Evolutionary conservation across 1,284 basidiomycete genomes (phyloP).

Genomic region (Trichosporon sp.): DNA sequence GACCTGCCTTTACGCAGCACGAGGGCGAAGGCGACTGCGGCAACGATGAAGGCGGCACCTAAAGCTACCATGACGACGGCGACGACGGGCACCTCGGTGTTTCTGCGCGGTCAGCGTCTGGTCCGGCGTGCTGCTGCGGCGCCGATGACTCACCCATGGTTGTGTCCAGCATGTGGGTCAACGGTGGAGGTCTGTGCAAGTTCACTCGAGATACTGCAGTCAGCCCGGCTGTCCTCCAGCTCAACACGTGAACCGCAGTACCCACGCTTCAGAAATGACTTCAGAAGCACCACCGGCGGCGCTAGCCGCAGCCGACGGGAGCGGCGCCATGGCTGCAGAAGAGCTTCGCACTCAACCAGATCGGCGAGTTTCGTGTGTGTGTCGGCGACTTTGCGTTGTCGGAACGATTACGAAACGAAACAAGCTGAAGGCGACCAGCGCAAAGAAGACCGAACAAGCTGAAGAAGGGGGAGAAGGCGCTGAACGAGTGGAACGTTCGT

Average conservation of each 20-base stretch:
- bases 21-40: conserved; percentile 23
- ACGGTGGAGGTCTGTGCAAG: conserved; percentile 11
- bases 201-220: not conserved
- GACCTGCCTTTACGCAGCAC: conserved; percentile 16
- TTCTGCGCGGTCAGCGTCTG: not conserved
- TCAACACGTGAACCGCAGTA: not conserved
- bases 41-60: conserved; percentile 25
- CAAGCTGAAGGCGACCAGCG: conserved; percentile 4
- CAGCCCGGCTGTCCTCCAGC: not conserved
- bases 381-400: not conserved
- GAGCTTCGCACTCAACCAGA: not conserved
- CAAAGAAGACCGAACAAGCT: not conserved
- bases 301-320: not conserved
- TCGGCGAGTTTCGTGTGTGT: not conserved
- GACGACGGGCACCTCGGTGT: not conserved
- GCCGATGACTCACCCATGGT: conserved; percentile 16
- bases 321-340: not conserved
- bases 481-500: conserved; percentile 12
- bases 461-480: not conserved
- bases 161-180: conserved; percentile 7
- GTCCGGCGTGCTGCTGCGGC: not conserved
- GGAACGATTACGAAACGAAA: not conserved
- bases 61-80: conserved; percentile 34
- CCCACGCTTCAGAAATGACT: not conserved
- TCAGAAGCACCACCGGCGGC: not conserved